Base-by-base conservation (phyloP, 75 land plant species). In the Picea glauca region DNA sequence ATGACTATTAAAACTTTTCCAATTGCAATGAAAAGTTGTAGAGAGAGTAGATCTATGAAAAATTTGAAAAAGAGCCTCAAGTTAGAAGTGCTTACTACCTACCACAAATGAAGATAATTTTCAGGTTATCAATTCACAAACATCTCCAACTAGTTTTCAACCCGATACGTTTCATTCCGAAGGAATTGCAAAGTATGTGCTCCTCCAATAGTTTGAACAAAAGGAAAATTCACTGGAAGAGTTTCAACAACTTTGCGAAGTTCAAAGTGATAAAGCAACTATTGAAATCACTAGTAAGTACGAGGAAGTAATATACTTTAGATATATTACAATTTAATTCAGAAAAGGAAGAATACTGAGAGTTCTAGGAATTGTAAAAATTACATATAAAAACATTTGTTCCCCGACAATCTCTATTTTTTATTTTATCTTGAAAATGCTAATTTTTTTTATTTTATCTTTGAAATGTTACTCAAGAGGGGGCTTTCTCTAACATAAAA, bases 181-280 rank as follows among this genome's bases (percentile, higher is more conserved):
- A 0, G 4, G 43, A 3, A 40, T 40, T 40, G 0, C 43, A 40
- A 4, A 40, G 43, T 40, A 4, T 40, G 43, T 4, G 1, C 43
- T 40, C 43, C 43, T 40, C 43, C 43, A 35, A 2, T 0, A 2
- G 38, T 35, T 35, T 35, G 38, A 1, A 35, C 43, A 40, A 40
- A 4, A 96, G 98, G 99, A 93, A 32, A 95, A 94, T 74, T 58
- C 72, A 70, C 90, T 97, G 82, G 99, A 97, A 62, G 99, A 97
- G 75, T 94, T 97, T 65, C 95, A 91, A 75, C 90, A 83, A 3
- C 82, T 97, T 35, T 97, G 99, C 86, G 98, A 91, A 84, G 99
- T 97, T 18, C 99, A 94, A 77, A 97, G 99, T 83, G 99, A 97
- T 84, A 97, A 97, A 84, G 99, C 95, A 33, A 91, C 95, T 2